Evolutionary conservation across 1,139 yeast species (phyloP).

Genomic region (Suhomyces bokatorum): DNA sequence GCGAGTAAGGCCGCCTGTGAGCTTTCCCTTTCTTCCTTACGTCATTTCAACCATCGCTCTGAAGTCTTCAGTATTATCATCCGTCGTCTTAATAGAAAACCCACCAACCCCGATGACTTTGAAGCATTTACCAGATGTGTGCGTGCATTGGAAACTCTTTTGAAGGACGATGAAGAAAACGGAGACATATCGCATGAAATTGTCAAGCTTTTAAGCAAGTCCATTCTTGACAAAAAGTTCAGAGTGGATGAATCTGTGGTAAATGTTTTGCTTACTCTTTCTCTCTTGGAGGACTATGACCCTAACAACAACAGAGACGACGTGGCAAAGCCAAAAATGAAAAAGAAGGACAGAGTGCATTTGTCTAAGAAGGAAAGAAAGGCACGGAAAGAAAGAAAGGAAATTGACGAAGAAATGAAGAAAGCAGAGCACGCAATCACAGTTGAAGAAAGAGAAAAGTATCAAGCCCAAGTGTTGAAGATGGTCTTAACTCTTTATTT

Average conservation of each 20-base stretch:
- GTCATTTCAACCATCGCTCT: conserved; percentile 77
- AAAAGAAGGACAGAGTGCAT: conserved; percentile 87
- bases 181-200: conserved; percentile 83
- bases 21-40: conserved; percentile 58
- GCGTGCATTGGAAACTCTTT: conserved; percentile 61
- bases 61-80: conserved; percentile 70
- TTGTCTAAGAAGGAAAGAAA: conserved; percentile 85
- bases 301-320: conserved; percentile 51
- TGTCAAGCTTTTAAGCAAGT: conserved; percentile 63
- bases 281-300: conserved; percentile 78
- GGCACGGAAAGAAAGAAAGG: conserved; percentile 79
- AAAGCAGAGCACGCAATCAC: conserved; percentile 86
- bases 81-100: conserved; percentile 63
- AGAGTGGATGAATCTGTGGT: conserved; percentile 83
- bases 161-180: conserved; percentile 68
- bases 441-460: conserved; percentile 79
- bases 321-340: conserved; percentile 48
- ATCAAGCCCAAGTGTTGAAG: conserved; percentile 82
- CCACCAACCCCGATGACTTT: conserved; percentile 43
- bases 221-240: conserved; percentile 71
- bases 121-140: conserved; percentile 61
- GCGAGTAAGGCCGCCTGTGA: conserved; percentile 82
- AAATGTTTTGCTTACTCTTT: conserved; percentile 69
- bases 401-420: conserved; percentile 85
- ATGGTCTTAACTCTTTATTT: conserved; percentile 70